Evolutionary conservation across 1,284 basidiomycete species (phyloP).

Genomic region (Sanghuangporus baumii): DNA sequence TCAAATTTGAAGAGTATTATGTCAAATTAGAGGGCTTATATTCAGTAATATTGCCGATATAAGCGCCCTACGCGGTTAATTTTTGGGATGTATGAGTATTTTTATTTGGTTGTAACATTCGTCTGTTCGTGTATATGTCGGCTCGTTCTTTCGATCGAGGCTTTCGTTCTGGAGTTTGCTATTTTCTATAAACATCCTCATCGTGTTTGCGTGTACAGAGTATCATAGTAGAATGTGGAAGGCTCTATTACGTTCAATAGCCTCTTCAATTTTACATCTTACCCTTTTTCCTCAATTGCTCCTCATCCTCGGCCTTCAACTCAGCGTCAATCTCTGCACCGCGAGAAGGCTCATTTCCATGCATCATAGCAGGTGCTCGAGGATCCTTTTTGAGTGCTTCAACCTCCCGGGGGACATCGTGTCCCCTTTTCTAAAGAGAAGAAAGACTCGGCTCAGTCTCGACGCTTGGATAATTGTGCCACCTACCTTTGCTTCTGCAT

Average conservation of each 20-base stretch:
- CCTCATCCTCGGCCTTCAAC: conserved; percentile 47
- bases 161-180: no score
- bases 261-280: conserved; percentile 25
- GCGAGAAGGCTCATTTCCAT: conserved; percentile 55
- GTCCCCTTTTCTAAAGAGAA: conserved; percentile 3
- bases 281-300: conserved; percentile 42
- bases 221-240: neutral
- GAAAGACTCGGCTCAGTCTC: neutral
- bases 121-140: no score
- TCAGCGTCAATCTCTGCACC: conserved; percentile 59
- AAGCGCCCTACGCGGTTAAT: no score
- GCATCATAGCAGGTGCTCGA: conserved; percentile 36
- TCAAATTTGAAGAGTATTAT: no score
- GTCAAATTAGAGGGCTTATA: no score
- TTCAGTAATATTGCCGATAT: no score
- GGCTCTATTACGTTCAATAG: neutral
- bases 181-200: no score
- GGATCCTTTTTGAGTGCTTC: conserved; percentile 31
- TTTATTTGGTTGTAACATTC: no score
- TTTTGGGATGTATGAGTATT: no score
- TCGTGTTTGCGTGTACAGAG: no score
- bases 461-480: neutral
- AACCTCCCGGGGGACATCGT: conserved; percentile 25
- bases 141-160: no score
- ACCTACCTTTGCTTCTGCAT: conserved; percentile 25